These are phyloP conservation scores for Diaporthe destruens DNA, from an alignment of 2,329 filamentous ascomycete species.

Conservation along the genomic window DNA sequence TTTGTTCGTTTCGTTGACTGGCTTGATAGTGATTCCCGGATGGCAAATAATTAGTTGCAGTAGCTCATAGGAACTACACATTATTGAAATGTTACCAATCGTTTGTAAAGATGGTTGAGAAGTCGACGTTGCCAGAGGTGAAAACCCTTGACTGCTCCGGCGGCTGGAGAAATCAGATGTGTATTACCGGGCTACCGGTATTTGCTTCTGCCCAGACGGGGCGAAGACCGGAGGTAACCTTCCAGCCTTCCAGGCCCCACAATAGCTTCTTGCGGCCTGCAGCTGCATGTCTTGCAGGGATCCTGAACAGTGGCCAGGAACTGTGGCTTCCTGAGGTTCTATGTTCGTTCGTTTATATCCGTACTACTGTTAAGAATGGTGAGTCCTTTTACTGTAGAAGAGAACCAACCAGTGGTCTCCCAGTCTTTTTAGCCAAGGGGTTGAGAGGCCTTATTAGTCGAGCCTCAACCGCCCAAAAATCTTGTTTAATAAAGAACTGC, in stretches of 20 bases:
- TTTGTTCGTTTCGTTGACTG: constrained; percentile 3
- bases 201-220: constrained; percentile 13
- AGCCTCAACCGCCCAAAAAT: not conserved
- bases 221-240: constrained; percentile 14
- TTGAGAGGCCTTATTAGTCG: constrained; percentile 5
- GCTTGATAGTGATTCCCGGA: constrained; percentile 10
- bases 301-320: not conserved
- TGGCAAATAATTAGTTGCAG: not conserved
- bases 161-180: not conserved
- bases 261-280: constrained; percentile 11
- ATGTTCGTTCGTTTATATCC: no score
- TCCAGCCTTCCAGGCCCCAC: constrained; percentile 2
- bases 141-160: not conserved
- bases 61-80: constrained; percentile 4
- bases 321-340: not conserved
- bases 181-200: not conserved
- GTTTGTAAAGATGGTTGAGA: not conserved
- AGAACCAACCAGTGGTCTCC: not conserved
- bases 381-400: not conserved
- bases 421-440: not conserved
- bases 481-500: not conserved
- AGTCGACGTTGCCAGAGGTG: not conserved
- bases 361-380: no score
- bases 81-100: not conserved
- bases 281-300: constrained; percentile 10